Evolutionary conservation across 2,329 filamentous ascomycete genomes (phyloP), one percentile per base, ranked within the genome.

Genomic region (Paraphoma chrysanthemicola): DNA sequence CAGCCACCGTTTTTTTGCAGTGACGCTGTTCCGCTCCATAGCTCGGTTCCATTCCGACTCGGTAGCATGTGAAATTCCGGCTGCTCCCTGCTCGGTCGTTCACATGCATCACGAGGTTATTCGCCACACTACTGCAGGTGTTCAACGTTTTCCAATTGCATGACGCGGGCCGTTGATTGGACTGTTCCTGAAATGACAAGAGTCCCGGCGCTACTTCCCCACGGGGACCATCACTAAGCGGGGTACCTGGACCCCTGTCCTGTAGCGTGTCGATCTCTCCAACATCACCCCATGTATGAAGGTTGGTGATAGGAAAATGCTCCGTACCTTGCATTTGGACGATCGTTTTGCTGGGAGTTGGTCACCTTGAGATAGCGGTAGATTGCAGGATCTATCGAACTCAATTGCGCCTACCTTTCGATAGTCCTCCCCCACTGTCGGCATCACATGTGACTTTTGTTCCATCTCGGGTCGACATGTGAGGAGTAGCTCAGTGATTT

Each of bases 61-160:
- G 60, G 60, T 55, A 59, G 54, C 62, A 63, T 59, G 59, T 62
- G 58, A 62, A 48, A 44, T n/a, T 41, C 45, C 53, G 49, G 29
- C 39, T 54, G 39, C 11, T 17, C 9, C 18, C 33, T 36, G 10
- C 17, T 43, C 16, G n/a, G 17, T 33, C 44, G 23, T n/a, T n/a
- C 23, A 23, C 17, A 29, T 31, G 31, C 7, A 29, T 16, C 29
- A 28, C 17, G 11, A 46, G 18, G 43, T 23, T 52, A 17, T n/a
- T 14, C 49, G 17, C 28, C 10, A 42, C 28, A 38, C 43, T 51
- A 44, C 43, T 54, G 51, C 39, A 55, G 52, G 56, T 45, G 41
- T 31, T 52, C 17, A 31, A 49, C 31, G 39, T 5, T 28, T 45
- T 14, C 23, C 49, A 23, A n/a, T 17, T 48, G 47, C 16, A 23